Conservation (phyloP, 495 filamentous ascomycete species). For the Tetracladium marchalianum region DNA sequence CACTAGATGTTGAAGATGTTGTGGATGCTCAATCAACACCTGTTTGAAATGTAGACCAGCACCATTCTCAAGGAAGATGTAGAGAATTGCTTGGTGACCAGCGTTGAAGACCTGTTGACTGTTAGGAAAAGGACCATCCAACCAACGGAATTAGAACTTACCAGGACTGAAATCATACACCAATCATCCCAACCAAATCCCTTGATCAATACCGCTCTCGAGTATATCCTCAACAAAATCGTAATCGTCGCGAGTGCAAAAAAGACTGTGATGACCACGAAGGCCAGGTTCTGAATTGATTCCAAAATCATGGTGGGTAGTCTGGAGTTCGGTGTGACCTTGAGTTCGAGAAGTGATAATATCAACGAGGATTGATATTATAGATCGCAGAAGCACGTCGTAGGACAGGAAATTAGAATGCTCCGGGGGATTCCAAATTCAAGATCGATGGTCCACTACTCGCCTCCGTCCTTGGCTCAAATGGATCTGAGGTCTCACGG, state of each 20-base stretch:
- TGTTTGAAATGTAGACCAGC: constrained; percentile 27
- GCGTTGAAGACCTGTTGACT: constrained; percentile 18
- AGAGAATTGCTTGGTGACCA: constrained; percentile 1
- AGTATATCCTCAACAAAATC: constrained; percentile 28
- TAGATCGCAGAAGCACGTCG: too few relatives aligned
- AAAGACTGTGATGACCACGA: constrained; percentile 22
- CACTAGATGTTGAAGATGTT: constrained; percentile 3
- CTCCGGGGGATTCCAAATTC: too few relatives aligned
- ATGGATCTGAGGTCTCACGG: too few relatives aligned
- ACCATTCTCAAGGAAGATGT: constrained; percentile 19
- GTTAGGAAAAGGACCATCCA: not conserved
- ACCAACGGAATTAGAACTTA: constrained; percentile 19
- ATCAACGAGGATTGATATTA: too few relatives aligned
- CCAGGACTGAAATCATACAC: constrained; percentile 23
- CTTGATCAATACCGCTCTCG: constrained; percentile 25
- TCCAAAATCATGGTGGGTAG: not conserved
- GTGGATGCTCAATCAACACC: constrained; percentile 11
- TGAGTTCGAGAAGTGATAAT: too few relatives aligned
- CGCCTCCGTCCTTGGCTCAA: too few relatives aligned
- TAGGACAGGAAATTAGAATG: too few relatives aligned
- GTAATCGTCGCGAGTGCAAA: constrained; percentile 22
- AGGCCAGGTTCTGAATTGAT: not conserved
- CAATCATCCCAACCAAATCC: constrained; percentile 32
- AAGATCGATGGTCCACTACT: too few relatives aligned
- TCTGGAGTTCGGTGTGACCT: too few relatives aligned